Conservation (phyloP, 2,329 filamentous ascomycete species). For the Diaporthe sp. region DNA sequence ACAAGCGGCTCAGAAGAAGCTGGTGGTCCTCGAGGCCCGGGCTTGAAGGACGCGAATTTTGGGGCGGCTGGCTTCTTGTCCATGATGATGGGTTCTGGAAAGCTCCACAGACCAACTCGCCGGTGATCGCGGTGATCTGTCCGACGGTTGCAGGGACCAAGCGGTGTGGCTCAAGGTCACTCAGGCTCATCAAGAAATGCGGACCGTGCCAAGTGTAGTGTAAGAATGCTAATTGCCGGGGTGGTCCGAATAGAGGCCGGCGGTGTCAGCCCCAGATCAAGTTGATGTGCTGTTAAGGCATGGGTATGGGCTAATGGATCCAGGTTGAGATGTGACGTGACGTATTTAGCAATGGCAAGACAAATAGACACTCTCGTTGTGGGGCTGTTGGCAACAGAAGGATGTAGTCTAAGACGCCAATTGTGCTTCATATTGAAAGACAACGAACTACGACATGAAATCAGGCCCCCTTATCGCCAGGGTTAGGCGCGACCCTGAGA, state of each 20-base stretch:
- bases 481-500: not conserved
- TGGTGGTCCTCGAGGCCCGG: conserved; percentile 37
- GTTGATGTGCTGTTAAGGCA: not conserved
- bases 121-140: not conserved
- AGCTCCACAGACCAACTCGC: not conserved
- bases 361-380: not conserved
- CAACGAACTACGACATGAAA: not conserved
- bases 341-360: not conserved
- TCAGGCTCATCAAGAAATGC: not conserved
- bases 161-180: not conserved
- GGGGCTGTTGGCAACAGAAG: not conserved
- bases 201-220: not conserved
- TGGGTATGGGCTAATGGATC: not conserved
- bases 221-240: not conserved
- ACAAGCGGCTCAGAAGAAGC: not conserved
- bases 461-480: not conserved
- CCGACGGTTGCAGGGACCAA: not conserved
- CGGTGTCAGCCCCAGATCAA: not conserved
- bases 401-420: not conserved
- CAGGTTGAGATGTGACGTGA: not conserved
- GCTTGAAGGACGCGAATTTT: conserved; percentile 50
- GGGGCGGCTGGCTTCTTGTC: conserved; percentile 47
- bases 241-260: not conserved
- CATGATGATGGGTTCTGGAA: not conserved
- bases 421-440: not conserved